Percentiles rank a stretch among this genome's conserved stretches.
These are phyloP conservation scores for Lunasporangiospora selenospora DNA, from an alignment of 192 early-diverging fungal genomes.

Conservation along the genomic window DNA sequence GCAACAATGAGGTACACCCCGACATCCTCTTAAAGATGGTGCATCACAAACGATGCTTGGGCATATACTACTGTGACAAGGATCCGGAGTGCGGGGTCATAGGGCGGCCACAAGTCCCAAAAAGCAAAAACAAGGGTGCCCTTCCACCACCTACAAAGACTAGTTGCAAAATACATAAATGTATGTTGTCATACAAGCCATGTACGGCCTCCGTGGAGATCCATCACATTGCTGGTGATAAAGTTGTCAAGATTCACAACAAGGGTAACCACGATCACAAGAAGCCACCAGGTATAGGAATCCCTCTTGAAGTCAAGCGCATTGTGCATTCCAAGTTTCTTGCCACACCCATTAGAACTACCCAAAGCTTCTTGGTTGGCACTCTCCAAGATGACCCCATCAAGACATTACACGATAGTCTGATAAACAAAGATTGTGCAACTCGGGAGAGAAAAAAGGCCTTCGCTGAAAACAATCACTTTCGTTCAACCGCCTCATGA, in stretches of 20 bases:
- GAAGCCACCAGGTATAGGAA: background rate
- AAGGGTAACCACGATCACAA: background rate
- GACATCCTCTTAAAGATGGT: constrained; percentile 3
- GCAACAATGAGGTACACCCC: too few relatives aligned
- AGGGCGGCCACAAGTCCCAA: background rate
- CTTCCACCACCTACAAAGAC: background rate
- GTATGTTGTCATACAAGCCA: background rate
- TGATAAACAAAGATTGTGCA: background rate
- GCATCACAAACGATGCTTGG: background rate
- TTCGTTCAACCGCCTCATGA: background rate
- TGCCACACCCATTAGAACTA: background rate
- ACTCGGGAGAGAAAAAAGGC: background rate
- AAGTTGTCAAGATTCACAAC: background rate
- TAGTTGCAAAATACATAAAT: background rate
- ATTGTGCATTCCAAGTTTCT: background rate
- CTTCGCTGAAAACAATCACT: background rate
- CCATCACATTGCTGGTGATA: background rate
- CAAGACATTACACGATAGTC: too few relatives aligned
- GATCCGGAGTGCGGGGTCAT: background rate
- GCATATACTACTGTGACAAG: background rate
- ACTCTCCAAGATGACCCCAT: background rate
- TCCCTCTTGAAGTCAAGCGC: background rate
- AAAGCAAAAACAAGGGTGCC: background rate
- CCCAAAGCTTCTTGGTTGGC: background rate
- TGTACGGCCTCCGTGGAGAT: background rate